These are phyloP conservation scores for Paramecium tetraurelia DNA, from an alignment of 73 alveolate species.

Conservation along the genomic window DNA sequence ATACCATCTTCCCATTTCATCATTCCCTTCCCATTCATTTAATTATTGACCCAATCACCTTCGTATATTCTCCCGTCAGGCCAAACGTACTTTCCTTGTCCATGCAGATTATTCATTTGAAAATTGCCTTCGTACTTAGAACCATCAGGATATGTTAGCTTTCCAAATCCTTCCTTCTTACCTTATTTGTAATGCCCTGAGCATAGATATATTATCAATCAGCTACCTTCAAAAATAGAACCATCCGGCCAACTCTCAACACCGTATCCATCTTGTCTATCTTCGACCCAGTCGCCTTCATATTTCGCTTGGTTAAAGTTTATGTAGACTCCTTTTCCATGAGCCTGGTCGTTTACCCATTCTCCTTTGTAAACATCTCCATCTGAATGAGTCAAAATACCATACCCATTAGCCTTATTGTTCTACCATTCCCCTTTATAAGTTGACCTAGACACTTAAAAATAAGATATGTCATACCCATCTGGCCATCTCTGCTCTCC, in stretches of 20 bases:
- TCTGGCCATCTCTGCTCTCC: constrained; percentile 70
- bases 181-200: constrained; percentile 7
- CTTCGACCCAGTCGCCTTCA: constrained; percentile 61
- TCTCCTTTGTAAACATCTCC: constrained; percentile 65
- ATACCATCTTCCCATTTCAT: constrained; percentile 85
- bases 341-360: constrained; percentile 60
- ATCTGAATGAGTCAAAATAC: constrained; percentile 57
- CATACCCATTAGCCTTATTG: constrained; percentile 55
- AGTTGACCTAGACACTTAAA: constrained; percentile 20
- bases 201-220: background rate
- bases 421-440: constrained; percentile 58
- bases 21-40: constrained; percentile 83
- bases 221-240: constrained; percentile 32
- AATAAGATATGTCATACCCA: constrained; percentile 29
- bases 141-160: constrained; percentile 75
- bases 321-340: constrained; percentile 77
- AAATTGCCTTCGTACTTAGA: constrained; percentile 78
- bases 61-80: constrained; percentile 69
- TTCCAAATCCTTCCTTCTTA: constrained; percentile 74
- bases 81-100: constrained; percentile 71
- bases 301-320: background rate
- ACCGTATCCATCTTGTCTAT: constrained; percentile 59
- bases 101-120: constrained; percentile 70
- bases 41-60: constrained; percentile 70
- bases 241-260: constrained; percentile 54